Percentiles rank a stretch among this genome's conserved stretches.
Evolutionary conservation across 192 early-diverging fungal species (phyloP).

Genomic region (Allomyces macrogynus): DNA sequence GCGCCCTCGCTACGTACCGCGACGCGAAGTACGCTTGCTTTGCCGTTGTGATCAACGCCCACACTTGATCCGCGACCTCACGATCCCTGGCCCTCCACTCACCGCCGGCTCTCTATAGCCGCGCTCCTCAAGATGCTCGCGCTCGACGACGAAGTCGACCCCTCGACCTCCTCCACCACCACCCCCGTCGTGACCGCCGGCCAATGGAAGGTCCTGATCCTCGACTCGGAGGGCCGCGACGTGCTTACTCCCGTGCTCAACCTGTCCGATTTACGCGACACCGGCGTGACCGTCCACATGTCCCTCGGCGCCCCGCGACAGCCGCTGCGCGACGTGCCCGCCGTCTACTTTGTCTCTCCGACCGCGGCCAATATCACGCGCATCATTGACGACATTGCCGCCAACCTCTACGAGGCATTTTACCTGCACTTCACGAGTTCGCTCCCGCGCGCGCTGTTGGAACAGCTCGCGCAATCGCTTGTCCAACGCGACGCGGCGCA

Average conservation of each 20-base stretch:
- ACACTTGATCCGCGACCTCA: no score
- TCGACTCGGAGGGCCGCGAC: conserved; percentile 81
- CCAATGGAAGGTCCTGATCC: conserved; percentile 86
- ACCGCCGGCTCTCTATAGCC: not conserved
- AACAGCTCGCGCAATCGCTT: conserved; percentile 74
- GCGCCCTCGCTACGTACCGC: no score
- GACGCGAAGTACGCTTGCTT: no score
- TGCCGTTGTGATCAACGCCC: no score
- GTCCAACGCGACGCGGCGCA: conserved; percentile 50
- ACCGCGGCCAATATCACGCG: conserved; percentile 62
- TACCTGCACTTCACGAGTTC: conserved; percentile 86
- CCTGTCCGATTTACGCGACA: conserved; percentile 84
- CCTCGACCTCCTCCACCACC: not conserved
- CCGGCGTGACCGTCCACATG: conserved; percentile 97
- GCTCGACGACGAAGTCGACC: not conserved
- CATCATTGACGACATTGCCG: conserved; percentile 71
- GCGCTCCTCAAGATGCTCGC: not conserved
- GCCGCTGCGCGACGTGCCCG: conserved; percentile 85
- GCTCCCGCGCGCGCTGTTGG: conserved; percentile 68
- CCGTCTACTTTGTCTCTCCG: conserved; percentile 88
- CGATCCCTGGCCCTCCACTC: no score
- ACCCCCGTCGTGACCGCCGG: not conserved
- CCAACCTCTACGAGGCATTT: conserved; percentile 82
- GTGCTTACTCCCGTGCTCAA: conserved; percentile 92
- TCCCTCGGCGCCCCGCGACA: conserved; percentile 31